phyloP scores from a whole-genome alignment of 495 filamentous ascomycete species.

The Lentithecium fluviatile region DNA sequence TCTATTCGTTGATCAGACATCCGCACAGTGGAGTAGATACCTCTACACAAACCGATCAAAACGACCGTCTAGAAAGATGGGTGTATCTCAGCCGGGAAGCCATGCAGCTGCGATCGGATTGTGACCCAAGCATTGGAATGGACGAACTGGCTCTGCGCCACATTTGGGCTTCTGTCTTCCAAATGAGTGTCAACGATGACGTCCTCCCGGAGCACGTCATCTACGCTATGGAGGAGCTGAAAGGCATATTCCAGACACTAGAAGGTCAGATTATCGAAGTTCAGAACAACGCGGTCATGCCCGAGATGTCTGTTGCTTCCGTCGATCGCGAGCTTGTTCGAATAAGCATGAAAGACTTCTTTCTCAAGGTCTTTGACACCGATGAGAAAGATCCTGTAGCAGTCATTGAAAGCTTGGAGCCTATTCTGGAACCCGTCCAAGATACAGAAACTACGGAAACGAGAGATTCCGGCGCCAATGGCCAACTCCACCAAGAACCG shows the following conservation, averaged over 20 bases:
- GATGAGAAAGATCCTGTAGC: slow-evolving; percentile 68
- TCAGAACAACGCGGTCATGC: slow-evolving; percentile 84
- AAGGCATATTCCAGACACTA: slow-evolving; percentile 48
- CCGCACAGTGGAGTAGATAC: slow-evolving; percentile 67
- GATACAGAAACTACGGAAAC: slow-evolving; percentile 2
- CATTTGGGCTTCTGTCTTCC: slow-evolving; percentile 80
- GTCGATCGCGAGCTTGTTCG: slow-evolving; percentile 88
- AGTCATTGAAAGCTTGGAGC: slow-evolving; percentile 89
- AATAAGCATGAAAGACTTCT: slow-evolving; percentile 94
- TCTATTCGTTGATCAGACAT: slow-evolving; percentile 74
- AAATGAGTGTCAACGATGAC: slow-evolving; percentile 66
- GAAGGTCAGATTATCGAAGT: slow-evolving; percentile 57
- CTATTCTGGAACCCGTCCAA: slow-evolving; percentile 66
- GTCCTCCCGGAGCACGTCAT: slow-evolving; percentile 73
- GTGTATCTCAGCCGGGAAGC: slow-evolving; percentile 64
- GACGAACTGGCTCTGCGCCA: slow-evolving; percentile 61
- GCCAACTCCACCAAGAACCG: slow-evolving; percentile 9
- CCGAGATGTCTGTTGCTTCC: slow-evolving; percentile 76
- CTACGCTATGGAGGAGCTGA: slow-evolving; percentile 74
- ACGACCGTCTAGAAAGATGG: slow-evolving; percentile 75
- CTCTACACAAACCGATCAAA: slow-evolving; percentile 58
- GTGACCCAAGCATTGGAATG: slow-evolving; percentile 19
- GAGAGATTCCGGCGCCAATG: slow-evolving; percentile 12
- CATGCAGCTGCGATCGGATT: slow-evolving; percentile 46
- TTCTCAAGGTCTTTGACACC: slow-evolving; percentile 73